Conservation (phyloP, 345 rosid genomes). For the Brassica rapa region DNA sequence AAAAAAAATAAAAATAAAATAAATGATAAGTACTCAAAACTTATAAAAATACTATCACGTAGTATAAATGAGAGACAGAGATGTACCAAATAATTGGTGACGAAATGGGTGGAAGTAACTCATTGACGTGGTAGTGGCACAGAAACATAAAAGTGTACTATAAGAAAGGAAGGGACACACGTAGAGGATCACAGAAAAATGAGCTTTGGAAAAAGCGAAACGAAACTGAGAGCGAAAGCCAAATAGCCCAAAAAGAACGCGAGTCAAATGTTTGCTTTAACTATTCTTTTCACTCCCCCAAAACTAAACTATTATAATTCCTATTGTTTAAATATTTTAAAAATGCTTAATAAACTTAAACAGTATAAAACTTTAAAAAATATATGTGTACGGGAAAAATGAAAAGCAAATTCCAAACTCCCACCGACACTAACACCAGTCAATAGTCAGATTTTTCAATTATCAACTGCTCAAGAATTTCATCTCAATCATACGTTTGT, state of each 20-base stretch:
- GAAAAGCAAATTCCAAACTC: slow-evolving; percentile 26
- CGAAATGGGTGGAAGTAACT: slow-evolving; percentile 1
- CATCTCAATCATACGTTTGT: slow-evolving; percentile 29
- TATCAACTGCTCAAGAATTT: slow-evolving; percentile 15
- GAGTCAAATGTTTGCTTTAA: slow-evolving; percentile 30
- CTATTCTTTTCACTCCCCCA: not conserved
- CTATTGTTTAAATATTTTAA: not conserved
- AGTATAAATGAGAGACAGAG: not conserved
- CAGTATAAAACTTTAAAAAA: not conserved
- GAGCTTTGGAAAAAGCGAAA: slow-evolving; percentile 7
- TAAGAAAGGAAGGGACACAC: slow-evolving; percentile 10
- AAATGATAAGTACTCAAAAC: not conserved
- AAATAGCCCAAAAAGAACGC: slow-evolving; percentile 34
- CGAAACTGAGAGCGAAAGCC: slow-evolving; percentile 17
- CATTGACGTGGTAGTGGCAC: slow-evolving; percentile 1
- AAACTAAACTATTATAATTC: not conserved
- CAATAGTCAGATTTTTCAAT: slow-evolving; percentile 18
- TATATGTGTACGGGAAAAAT: not conserved
- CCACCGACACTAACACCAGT: slow-evolving; percentile 32
- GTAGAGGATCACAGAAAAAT: slow-evolving; percentile 23
- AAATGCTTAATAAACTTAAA: not conserved
- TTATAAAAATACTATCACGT: not conserved
- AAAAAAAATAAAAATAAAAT: too few species aligned
- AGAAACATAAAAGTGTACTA: slow-evolving; percentile 11
- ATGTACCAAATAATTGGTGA: slow-evolving; percentile 4